These are phyloP conservation scores for Mycena indigotica DNA, from an alignment of 768 basidiomycete genomes.

Conservation along the genomic window DNA sequence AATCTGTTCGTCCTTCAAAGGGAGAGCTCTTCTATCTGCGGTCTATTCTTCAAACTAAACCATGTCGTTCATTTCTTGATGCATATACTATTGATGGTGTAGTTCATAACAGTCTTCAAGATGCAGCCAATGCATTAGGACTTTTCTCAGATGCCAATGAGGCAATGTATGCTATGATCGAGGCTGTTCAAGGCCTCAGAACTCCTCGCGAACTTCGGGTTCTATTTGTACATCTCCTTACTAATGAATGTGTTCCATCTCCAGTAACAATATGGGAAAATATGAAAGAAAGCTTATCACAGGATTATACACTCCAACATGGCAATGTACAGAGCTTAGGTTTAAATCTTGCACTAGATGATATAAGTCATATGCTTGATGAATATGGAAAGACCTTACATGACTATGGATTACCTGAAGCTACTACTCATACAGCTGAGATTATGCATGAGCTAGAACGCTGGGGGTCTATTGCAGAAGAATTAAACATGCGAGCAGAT, in stretches of 20 bases:
- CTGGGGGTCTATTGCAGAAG: constrained; percentile 18
- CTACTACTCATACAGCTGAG: constrained; percentile 20
- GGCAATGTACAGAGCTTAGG: constrained; percentile 22
- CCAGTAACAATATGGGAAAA: constrained; percentile 29
- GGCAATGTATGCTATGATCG: constrained; percentile 32
- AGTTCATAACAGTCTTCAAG: constrained; percentile 24
- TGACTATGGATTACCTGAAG: constrained; percentile 34
- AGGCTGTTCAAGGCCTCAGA: constrained; percentile 33
- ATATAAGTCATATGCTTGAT: constrained; percentile 1
- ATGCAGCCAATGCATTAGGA: constrained; percentile 17
- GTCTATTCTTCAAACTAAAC: constrained; percentile 25
- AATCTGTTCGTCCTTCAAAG: constrained; percentile 25
- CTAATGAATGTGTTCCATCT: constrained; percentile 32
- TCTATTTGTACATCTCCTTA: constrained; percentile 41
- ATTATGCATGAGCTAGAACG: constrained; percentile 30
- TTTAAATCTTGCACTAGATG: neutral
- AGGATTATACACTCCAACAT: neutral
- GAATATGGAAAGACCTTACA: constrained; percentile 26
- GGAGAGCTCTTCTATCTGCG: constrained; percentile 40
- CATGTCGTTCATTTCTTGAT: constrained; percentile 17
- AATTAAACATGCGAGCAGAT: constrained; percentile 12
- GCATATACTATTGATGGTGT: constrained; percentile 24
- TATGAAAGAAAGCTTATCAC: constrained; percentile 25
- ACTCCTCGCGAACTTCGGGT: constrained; percentile 40
- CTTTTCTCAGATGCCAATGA: constrained; percentile 13